phyloP scores from a whole-genome alignment of 2,329 filamentous ascomycete species.

The Ampelomyces quisqualis region DNA sequence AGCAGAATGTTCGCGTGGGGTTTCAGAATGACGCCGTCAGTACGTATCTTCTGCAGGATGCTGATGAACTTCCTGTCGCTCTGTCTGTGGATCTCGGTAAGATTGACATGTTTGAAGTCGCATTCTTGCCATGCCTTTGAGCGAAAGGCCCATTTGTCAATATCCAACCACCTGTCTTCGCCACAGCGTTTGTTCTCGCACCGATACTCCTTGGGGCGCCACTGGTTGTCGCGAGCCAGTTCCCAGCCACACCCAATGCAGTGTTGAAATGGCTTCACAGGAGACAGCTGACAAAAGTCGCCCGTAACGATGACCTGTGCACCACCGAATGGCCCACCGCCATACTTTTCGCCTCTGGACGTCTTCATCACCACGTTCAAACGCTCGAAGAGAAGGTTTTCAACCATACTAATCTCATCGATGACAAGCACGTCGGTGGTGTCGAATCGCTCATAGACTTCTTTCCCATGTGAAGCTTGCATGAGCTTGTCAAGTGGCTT shows the following conservation, averaged over 20 bases:
- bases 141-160: conserved; percentile 63
- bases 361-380: conserved; percentile 51
- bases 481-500: conserved; percentile 43
- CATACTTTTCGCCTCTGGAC: conserved; percentile 20
- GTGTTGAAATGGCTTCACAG: conserved; percentile 57
- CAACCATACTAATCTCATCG: conserved; percentile 68
- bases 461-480: conserved; percentile 34
- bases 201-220: conserved; percentile 10
- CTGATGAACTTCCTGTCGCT: conserved; percentile 55
- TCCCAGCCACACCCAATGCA: conserved; percentile 54
- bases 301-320: conserved; percentile 59
- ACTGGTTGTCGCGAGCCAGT: conserved; percentile 14
- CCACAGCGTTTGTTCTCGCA: conserved; percentile 22
- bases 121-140: conserved; percentile 58
- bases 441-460: conserved; percentile 42
- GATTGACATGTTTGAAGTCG: conserved; percentile 55
- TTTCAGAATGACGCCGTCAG: conserved; percentile 41
- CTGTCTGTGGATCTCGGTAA: conserved; percentile 60
- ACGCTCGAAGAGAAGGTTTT: conserved; percentile 56
- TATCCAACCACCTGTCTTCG: conserved; percentile 47
- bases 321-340: conserved; percentile 46
- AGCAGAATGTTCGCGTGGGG: conserved; percentile 49
- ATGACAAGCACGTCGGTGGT: conserved; percentile 60
- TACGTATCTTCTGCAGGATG: conserved; percentile 58
- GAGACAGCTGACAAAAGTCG: conserved; percentile 55